These are phyloP conservation scores for Stephania japonica DNA, from an alignment of 164 flowering plant species.

Conservation along the genomic window DNA sequence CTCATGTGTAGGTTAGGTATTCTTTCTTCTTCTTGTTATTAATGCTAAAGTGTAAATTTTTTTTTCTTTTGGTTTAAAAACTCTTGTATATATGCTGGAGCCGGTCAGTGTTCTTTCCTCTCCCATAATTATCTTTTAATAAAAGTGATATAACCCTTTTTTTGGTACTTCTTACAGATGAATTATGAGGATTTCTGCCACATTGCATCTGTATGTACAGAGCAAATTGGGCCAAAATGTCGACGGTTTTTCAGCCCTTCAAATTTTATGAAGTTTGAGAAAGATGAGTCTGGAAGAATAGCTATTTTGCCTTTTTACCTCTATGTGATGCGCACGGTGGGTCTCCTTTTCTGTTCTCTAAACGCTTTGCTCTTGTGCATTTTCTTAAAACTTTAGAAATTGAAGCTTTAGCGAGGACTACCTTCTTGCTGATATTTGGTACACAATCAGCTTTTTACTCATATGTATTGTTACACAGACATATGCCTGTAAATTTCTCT, in stretches of 20 bases:
- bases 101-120: not conserved
- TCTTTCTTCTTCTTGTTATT: not conserved
- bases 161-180: constrained; percentile 53
- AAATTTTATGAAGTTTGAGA: constrained; percentile 98
- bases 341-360: constrained; percentile 15
- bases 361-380: not conserved
- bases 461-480: not conserved
- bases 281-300: constrained; percentile 93
- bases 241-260: constrained; percentile 97
- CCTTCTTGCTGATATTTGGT: not conserved
- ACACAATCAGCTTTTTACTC: not conserved
- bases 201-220: constrained; percentile 93
- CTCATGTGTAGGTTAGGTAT: not conserved
- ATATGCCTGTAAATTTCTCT: not conserved
- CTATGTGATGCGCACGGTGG: constrained; percentile 96
- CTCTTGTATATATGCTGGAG: not conserved
- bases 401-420: not conserved
- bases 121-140: not conserved
- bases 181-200: constrained; percentile 99
- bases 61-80: not conserved
- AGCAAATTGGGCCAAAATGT: constrained; percentile 96
- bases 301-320: constrained; percentile 95
- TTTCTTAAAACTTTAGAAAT: not conserved
- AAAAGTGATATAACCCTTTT: not conserved
- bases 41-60: not conserved